phyloP scores from a whole-genome alignment of 495 filamentous ascomycete genomes.

The Elasticomyces elasticus region DNA sequence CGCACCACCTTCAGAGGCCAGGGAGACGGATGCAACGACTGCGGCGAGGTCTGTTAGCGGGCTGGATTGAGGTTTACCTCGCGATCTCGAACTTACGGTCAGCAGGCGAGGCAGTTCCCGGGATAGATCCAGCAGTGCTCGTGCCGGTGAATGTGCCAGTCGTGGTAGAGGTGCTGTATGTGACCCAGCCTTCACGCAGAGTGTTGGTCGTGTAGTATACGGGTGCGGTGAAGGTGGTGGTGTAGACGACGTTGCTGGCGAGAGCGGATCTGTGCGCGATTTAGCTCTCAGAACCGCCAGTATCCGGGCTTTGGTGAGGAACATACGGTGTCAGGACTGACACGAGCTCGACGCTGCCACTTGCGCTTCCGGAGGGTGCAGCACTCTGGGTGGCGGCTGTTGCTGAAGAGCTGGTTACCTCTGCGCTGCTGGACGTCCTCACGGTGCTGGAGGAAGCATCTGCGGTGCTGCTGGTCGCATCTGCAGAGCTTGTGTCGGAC shows the following conservation, averaged over 20 bases:
- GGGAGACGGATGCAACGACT: neutral
- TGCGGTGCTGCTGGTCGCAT: neutral
- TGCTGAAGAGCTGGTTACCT: no score
- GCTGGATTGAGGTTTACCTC: neutral
- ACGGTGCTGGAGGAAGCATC: no score
- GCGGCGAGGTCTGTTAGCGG: neutral
- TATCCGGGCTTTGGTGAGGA: neutral
- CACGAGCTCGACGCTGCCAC: neutral
- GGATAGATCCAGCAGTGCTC: neutral
- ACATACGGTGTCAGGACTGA: neutral
- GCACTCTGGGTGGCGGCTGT: no score
- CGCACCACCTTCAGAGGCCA: neutral
- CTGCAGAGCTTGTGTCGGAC: neutral
- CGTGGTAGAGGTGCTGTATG: neutral
- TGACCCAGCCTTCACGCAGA: neutral
- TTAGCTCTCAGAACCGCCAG: neutral
- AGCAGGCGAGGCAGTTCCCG: neutral
- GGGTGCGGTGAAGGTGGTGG: neutral
- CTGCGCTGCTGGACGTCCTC: no score
- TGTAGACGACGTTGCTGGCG: neutral
- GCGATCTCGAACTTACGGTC: neutral
- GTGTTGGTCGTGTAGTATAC: neutral
- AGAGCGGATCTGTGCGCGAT: neutral
- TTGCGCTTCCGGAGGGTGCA: neutral
- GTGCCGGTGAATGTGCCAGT: neutral